phyloP scores from a whole-genome alignment of 2,329 filamentous ascomycete species.

The Cladosporium colombiae region DNA sequence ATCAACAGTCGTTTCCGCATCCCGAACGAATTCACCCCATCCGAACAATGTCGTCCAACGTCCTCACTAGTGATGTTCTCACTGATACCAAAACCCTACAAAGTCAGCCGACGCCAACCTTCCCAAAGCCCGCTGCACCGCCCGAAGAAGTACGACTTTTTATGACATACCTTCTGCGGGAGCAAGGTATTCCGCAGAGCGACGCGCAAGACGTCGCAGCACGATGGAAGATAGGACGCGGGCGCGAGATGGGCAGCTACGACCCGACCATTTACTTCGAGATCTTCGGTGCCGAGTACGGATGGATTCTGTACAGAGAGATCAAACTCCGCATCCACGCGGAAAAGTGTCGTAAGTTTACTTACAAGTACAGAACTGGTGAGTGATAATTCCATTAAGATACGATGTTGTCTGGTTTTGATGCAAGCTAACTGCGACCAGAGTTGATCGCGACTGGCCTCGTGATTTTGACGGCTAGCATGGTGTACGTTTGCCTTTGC shows the following conservation, averaged over 20 bases:
- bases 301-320: neutral
- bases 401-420: neutral
- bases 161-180: neutral
- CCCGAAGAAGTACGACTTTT: neutral
- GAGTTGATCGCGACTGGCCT: neutral
- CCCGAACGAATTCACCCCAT: neutral
- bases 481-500: neutral
- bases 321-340: neutral
- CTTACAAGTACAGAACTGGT: neutral
- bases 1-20: neutral
- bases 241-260: neutral
- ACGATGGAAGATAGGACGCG: neutral
- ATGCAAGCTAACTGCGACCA: neutral
- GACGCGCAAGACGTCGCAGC: neutral
- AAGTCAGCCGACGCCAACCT: neutral
- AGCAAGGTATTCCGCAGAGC: neutral
- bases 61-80: accelerated
- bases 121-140: neutral
- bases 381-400: neutral
- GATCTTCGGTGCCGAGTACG: neutral
- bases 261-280: neutral
- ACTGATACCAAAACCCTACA: neutral
- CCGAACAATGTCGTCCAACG: neutral
- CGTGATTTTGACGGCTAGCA: neutral
- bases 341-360: neutral